Base-by-base conservation (phyloP, 352 stramenopile genomes). In the Phytophthora capsici region DNA sequence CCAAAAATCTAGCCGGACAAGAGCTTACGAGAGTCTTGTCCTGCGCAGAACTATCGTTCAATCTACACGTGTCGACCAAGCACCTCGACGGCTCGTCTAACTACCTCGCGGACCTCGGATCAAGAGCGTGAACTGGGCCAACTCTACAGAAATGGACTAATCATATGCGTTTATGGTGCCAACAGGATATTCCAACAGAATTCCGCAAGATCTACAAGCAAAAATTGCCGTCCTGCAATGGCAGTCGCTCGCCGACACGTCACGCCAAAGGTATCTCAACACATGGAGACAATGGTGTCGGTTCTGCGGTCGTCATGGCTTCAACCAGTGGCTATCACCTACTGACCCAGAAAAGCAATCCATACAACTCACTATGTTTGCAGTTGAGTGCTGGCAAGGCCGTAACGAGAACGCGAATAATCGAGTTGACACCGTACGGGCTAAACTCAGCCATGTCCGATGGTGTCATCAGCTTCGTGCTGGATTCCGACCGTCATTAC, bases 371-470 rank as follows among this genome's bases (percentile, higher is more conserved):
- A 30, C 14, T 61, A 37, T 61, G 22, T 55, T 60, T n/a, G 58
- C 22, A 12, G 32, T 56, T 67, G 16, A 23, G 4, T 20, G 32
- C 28, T 60, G 58, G 20, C 26, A 49, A 37, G 16, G n/a, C 19
- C 20, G n/a, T 16, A 14, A 17, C 23, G 38, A 34, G 10, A n/a
- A 13, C 17, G 17, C 25, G 6, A 38, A 6, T 38, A 25, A 23
- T n/a, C 25, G 46, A 38, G 8, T 66, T 53, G 48, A 48, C 2
- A 66, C 57, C 46, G n/a, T 64, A 57, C 57, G 46, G 36, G 57
- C 57, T 57, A 26, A 41, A 14, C 14, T 51, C 57, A 66, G 58
- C 58, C 48, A 66, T 26, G 17, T 48, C 3, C 14, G 22, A 44
- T 66, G 48, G 30, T 60, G 30, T 40, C 55, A 63, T 63, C 32